phyloP scores from a whole-genome alignment of 768 basidiomycete species.

The Hypholoma sublateritium region DNA sequence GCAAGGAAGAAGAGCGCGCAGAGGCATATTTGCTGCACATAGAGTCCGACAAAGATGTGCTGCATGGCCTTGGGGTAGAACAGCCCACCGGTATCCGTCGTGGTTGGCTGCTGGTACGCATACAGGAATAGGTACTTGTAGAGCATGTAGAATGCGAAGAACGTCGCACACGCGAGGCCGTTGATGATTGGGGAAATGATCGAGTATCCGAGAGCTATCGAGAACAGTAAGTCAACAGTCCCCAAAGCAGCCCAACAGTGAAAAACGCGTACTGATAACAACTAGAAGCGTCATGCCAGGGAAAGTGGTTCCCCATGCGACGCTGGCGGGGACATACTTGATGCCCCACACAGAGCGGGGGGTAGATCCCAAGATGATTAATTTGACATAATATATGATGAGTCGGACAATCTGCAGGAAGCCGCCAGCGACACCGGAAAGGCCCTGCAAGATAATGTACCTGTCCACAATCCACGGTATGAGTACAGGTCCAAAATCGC shows the following conservation, averaged over 20 bases:
- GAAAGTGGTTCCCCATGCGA: slow-evolving; percentile 79
- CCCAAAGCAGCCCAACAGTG: background rate
- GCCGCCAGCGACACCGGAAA: slow-evolving; percentile 76
- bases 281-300: slow-evolving; percentile 72
- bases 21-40: slow-evolving; percentile 86
- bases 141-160: slow-evolving; percentile 79
- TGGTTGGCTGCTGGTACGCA: slow-evolving; percentile 67
- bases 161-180: slow-evolving; percentile 79
- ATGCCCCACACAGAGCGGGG: slow-evolving; percentile 83
- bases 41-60: slow-evolving; percentile 92
- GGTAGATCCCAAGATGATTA: slow-evolving; percentile 85
- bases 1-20: slow-evolving; percentile 91
- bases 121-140: slow-evolving; percentile 90
- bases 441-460: slow-evolving; percentile 78
- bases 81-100: slow-evolving; percentile 83
- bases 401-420: slow-evolving; percentile 79
- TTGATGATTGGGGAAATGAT: slow-evolving; percentile 94
- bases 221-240: background rate
- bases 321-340: slow-evolving; percentile 69
- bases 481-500: background rate
- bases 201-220: slow-evolving; percentile 70
- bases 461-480: slow-evolving; percentile 29
- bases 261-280: slow-evolving; percentile 66
- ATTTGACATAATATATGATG: slow-evolving; percentile 86
- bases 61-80: slow-evolving; percentile 96